Conservation (phyloP, 1,139 yeast species). For the Zygoascus sp. region DNA sequence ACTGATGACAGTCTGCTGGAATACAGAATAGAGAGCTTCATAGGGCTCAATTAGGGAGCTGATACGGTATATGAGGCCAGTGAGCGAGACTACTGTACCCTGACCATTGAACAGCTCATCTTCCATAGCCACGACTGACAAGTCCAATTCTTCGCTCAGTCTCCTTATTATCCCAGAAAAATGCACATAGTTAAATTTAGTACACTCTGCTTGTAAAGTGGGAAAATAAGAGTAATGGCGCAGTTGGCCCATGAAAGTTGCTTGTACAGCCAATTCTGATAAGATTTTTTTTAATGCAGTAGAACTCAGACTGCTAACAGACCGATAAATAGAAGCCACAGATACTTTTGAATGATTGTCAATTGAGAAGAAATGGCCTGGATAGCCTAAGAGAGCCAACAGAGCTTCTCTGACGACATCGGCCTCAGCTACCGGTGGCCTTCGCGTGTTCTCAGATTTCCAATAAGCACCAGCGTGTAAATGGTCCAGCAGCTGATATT, state of each 20-base stretch:
- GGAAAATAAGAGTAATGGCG: conserved; percentile 19
- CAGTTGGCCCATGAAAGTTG: conserved; percentile 18
- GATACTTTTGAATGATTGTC: neutral
- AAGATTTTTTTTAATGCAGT: conserved; percentile 16
- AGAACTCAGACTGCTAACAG: conserved; percentile 15
- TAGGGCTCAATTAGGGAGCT: conserved; percentile 16
- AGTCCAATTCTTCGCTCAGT: conserved; percentile 13
- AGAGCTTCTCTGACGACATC: conserved; percentile 22
- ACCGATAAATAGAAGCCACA: neutral
- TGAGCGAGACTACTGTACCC: conserved; percentile 14
- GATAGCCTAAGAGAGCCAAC: conserved; percentile 20
- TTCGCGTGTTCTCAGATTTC: neutral
- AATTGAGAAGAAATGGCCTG: conserved; percentile 7
- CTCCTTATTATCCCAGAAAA: conserved; percentile 20
- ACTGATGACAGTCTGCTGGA: conserved; percentile 11
- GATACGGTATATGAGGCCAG: conserved; percentile 9
- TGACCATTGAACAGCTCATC: conserved; percentile 11
- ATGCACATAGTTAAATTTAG: conserved; percentile 15
- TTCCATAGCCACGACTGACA: conserved; percentile 15
- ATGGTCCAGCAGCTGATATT: neutral
- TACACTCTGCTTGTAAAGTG: conserved; percentile 15
- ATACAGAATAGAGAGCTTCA: conserved; percentile 10
- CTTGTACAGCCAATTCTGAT: conserved; percentile 15
- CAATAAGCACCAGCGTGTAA: conserved; percentile 8
- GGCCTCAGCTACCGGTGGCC: conserved; percentile 15